These are phyloP conservation scores for Candida nitratophila DNA, from an alignment of 805 yeast genomes.

Conservation along the genomic window DNA sequence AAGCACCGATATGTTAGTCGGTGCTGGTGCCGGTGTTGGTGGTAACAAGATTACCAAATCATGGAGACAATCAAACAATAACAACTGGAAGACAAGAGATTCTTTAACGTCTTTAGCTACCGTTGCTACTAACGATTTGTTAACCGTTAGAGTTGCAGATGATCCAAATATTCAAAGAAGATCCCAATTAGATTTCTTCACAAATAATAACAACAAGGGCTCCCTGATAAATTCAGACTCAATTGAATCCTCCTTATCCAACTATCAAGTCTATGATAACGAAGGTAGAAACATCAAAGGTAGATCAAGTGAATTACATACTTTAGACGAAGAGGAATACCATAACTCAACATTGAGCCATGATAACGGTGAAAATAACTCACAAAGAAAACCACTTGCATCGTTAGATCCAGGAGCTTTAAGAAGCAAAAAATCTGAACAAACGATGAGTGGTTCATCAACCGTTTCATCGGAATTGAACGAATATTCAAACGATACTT, in stretches of 20 bases:
- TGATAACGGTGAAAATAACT: not conserved
- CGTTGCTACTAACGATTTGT: slow-evolving; percentile 76
- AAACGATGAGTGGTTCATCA: not conserved
- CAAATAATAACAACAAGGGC: slow-evolving; percentile 13
- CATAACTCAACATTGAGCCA: not conserved
- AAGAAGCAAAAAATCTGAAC: not conserved
- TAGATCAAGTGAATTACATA: slow-evolving; percentile 2
- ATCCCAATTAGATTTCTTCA: slow-evolving; percentile 22
- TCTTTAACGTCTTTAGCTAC: slow-evolving; percentile 73
- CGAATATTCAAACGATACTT: slow-evolving; percentile 1
- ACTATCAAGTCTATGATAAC: slow-evolving; percentile 37
- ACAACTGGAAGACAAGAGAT: slow-evolving; percentile 45
- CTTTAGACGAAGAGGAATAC: slow-evolving; percentile 3
- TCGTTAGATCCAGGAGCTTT: not conserved
- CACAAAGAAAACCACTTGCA: too few relatives aligned
- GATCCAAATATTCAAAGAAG: slow-evolving; percentile 37
- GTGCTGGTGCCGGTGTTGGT: slow-evolving; percentile 7
- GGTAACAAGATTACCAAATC: slow-evolving; percentile 37
- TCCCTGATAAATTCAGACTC: slow-evolving; percentile 14
- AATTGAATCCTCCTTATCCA: slow-evolving; percentile 25
- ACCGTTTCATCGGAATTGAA: not conserved
- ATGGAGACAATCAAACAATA: slow-evolving; percentile 46
- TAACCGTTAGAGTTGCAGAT: slow-evolving; percentile 71
- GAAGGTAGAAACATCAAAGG: slow-evolving; percentile 33
- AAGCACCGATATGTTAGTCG: slow-evolving; percentile 32